Evolutionary conservation across 176 grass and related monocot genomes (phyloP), one percentile per base, ranked within the genome.

Genomic region (Bromus sterilis): DNA sequence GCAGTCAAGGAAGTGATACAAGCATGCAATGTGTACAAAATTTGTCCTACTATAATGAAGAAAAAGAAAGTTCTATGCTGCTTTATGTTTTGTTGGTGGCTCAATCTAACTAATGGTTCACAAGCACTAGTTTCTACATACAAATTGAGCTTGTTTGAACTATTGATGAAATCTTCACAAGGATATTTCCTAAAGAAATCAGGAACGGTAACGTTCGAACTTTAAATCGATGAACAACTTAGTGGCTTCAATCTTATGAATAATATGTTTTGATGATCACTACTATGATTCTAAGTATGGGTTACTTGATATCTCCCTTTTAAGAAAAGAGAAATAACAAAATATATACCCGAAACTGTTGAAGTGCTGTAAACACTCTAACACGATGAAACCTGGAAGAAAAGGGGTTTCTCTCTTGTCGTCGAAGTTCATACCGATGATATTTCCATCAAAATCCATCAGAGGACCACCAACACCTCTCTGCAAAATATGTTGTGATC

Each of bases 281-380:
- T 67, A 67, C 16, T 39, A 11, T 23, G 4, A 67, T 37, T 67
- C 33, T 7, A n/a, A 24, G 32, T 68, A 40, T 61, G 58, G 35
- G 35, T 10, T 24, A 24, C 35, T 12, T 68, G 34, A 36, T 66
- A 34, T 60, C n/a, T 67, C 36, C 34, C 34, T 67, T 66, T n/a
- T 28, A 61, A 67, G 2, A 20, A 30, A 71, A 71, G 23, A 44
- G 1, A 71, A 71, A 4, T 29, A 72, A 72, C 4, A 32, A 49
- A 49, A 73, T 18, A 31, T 56, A 12, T 63, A 82, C 56, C 56
- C 1, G 5, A 82, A 81, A 30, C 41, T 11, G 3, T 62, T 36
- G 5, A 74, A 82, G 29, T 63, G 80, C 30, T 83, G 80, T 40
- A 82, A 61, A 51, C 69, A 82, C 69, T 82, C 63, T 56, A 82